Evolutionary conservation across 2,329 filamentous ascomycete species (phyloP), one percentile per base, ranked within the genome.

Genomic region (Alternaria alternata): DNA sequence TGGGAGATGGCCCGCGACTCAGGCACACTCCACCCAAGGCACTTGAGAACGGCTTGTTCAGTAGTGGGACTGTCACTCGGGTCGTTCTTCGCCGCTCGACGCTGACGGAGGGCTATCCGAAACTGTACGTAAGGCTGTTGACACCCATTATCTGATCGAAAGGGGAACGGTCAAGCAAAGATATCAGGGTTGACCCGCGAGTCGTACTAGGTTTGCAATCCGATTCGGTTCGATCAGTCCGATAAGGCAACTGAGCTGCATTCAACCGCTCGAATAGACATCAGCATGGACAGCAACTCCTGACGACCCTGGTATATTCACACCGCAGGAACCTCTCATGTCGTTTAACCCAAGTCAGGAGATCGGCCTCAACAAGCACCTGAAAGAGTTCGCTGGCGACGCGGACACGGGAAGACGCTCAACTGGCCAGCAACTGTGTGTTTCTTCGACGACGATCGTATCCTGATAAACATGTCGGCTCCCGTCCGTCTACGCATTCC

Each of bases 361-460:
- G 44, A 59, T 59, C 52, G 52, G 11, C 56, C 44, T 51, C 28
- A 49, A 57, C 44, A 44, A 44, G 28, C 18, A 41, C 18, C 32
- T 32, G 47, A 26, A 51, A 38, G 24, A 41, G 22, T 30, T 38
- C 7, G 24, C 30, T 7, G 22, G 34, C 22, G 18, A 34, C 41
- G 36, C 22, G 8, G 26, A 48, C 20, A 48, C 56, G 41, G 42
- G 22, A 46, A 12, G 24, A 60, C 46, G 11, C 14, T 26, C 26
- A 16, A 55, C 28, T 32, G 32, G 22, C 52, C 11, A 26, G 51
- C 28, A 34, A 46, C 12, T 16, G 18, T 8, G 20, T 8, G 30
- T 16, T 32, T 54, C 28, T 46, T 32, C 20, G n/a, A n/a, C 24
- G 49, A 52, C 51, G 51, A 49, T 49, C 51, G 18, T 32, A 53